phyloP scores from a whole-genome alignment of 306 rosid species.

The Acacia acuminata region DNA sequence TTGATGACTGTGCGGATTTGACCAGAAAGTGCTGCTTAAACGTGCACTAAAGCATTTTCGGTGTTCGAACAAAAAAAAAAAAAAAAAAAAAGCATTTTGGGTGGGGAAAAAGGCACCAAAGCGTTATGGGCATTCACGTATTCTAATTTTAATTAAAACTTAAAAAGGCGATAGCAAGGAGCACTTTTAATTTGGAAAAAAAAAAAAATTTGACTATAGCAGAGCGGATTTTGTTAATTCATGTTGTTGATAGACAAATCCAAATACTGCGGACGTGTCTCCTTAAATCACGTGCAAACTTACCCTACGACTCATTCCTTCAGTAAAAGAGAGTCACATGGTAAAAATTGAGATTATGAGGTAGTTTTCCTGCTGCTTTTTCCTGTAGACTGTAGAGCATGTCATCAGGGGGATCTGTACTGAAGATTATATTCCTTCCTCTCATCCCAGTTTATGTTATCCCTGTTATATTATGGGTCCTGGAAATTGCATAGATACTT shows the following conservation, averaged over 20 bases:
- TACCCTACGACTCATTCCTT: slow-evolving; percentile 20
- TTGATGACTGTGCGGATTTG: slow-evolving; percentile 15
- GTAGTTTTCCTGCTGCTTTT: neutral
- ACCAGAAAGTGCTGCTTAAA: slow-evolving; percentile 17
- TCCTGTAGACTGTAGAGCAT: slow-evolving; percentile 37
- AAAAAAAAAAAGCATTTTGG: neutral
- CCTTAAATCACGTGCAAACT: slow-evolving; percentile 34
- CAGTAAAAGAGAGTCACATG: neutral
- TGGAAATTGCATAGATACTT: neutral
- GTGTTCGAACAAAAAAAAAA: neutral
- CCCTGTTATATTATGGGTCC: slow-evolving; percentile 23
- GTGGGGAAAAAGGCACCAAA: slow-evolving; percentile 12
- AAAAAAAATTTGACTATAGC: neutral
- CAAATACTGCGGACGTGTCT: slow-evolving; percentile 47
- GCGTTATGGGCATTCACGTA: slow-evolving; percentile 16
- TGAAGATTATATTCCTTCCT: neutral
- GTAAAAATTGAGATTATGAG: neutral
- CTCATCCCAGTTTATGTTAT: neutral
- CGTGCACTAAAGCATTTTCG: slow-evolving; percentile 7
- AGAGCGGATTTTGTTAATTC: neutral
- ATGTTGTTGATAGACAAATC: slow-evolving; percentile 27
- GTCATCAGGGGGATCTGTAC: slow-evolving; percentile 45
- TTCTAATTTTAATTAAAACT: neutral
- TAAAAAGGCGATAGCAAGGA: neutral
- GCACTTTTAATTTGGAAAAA: neutral